Evolutionary conservation across 2,329 filamentous ascomycete genomes (phyloP), one percentile per base, ranked within the genome.

Genomic region (Biscogniauxia mediterranea): DNA sequence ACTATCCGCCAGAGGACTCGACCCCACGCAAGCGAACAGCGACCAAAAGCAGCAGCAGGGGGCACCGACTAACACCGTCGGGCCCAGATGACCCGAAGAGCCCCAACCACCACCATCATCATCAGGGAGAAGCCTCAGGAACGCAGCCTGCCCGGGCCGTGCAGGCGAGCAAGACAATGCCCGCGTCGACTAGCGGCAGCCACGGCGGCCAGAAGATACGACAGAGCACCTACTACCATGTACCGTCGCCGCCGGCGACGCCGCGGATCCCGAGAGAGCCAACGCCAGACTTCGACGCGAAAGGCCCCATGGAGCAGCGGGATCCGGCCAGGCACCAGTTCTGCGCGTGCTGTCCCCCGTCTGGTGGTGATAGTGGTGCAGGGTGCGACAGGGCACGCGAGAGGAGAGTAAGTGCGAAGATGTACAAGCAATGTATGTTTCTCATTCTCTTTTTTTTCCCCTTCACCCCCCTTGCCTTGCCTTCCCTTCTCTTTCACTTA

Each of bases 211-310:
- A 64, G 38, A 20, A 26, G n/a, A 23, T 23, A 5, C n/a, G 54
- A 46, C 55, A 50, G 52, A n/a, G 21, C 26, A 56, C 52, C 51
- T 60, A 61, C 53, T 57, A 56, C 32, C 52, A 55, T 17, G 17
- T 32, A 20, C 54, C 61, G 8, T 20, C 59, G 15, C 65, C 64
- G 17, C 69, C 69, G 19, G 55, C 58, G 38, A 65, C 70, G 23
- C 69, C 70, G 5, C 53, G 58, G 51, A 70, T 71, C 52, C 61
- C 68, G 38, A 67, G 70, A 51, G 67, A 70, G 19, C 67, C 69
- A 19, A 70, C 70, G 13, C 70, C 70, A 9, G 69, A 72, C 49
- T 63, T 72, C n/a, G 68, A 70, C 25, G 58, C 55, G 19, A 50
- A 54, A 28, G 65, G 59, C 5, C 57, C 54, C 55, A 52, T 32